Conservation (phyloP, 2,329 filamentous ascomycete species). For the Parasarocladium wereldwijsianum region DNA sequence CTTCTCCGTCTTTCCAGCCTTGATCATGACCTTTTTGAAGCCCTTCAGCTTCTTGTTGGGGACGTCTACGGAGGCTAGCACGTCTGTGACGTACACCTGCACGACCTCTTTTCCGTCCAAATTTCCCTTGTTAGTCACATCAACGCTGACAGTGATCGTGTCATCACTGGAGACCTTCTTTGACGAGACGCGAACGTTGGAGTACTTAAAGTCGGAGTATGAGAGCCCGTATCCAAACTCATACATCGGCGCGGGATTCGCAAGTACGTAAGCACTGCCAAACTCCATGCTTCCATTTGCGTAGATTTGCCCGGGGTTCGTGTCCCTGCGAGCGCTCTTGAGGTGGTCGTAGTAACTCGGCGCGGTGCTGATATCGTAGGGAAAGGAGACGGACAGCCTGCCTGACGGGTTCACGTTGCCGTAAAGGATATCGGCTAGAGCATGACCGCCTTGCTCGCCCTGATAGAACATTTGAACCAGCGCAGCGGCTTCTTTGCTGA, state of each 20-base stretch:
- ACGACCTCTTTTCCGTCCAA: conserved; percentile 51
- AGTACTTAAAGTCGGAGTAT: conserved; percentile 50
- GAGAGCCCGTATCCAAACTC: conserved; percentile 52
- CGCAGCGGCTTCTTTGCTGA: conserved; percentile 47
- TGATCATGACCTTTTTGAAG: conserved; percentile 49
- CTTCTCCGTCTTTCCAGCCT: conserved; percentile 41
- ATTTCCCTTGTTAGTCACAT: conserved; percentile 43
- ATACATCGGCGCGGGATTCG: conserved; percentile 44
- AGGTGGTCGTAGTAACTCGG: conserved; percentile 61
- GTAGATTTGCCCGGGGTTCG: conserved; percentile 36
- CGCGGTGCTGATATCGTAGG: conserved; percentile 48
- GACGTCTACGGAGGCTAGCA: conserved; percentile 45
- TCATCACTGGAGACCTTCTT: conserved; percentile 30
- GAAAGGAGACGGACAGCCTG: conserved; percentile 52
- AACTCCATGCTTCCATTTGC: conserved; percentile 48
- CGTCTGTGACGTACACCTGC: conserved; percentile 51
- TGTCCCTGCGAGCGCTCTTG: conserved; percentile 44
- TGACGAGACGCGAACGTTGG: conserved; percentile 33
- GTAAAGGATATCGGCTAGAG: conserved; percentile 51
- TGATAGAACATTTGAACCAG: conserved; percentile 65
- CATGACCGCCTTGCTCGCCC: conserved; percentile 52
- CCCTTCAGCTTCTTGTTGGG: conserved; percentile 51
- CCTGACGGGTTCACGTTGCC: conserved; percentile 52
- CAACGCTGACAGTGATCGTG: conserved; percentile 41
- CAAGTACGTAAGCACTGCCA: conserved; percentile 50